Evolutionary conservation across 805 yeast species (phyloP).

Genomic region (Myxozyma udenii): DNA sequence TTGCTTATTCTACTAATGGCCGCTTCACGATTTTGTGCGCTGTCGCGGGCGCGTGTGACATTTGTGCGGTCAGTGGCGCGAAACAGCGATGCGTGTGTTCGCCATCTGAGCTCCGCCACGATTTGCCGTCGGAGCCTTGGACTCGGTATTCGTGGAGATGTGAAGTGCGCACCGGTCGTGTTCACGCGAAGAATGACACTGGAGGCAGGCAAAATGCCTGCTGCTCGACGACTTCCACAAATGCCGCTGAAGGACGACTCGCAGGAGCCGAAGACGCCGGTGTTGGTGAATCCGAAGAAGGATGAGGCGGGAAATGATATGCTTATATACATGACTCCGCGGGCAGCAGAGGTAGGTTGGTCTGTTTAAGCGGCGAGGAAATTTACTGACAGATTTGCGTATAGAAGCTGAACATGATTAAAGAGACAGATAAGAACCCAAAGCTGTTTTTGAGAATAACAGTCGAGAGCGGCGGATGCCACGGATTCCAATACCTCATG

Average conservation of each 20-base stretch:
- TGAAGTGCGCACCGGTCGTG: no score
- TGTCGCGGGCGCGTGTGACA: no score
- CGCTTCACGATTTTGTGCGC: no score
- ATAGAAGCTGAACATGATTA: slow-evolving; percentile 52
- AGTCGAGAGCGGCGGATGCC: slow-evolving; percentile 97
- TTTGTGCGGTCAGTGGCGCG: no score
- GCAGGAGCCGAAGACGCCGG: slow-evolving; percentile 20
- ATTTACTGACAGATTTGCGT: neutral
- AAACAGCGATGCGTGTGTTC: no score
- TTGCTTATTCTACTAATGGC: no score
- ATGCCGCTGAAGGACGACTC: slow-evolving; percentile 3
- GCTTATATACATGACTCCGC: slow-evolving; percentile 39
- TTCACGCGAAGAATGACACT: neutral
- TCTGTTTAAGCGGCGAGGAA: neutral
- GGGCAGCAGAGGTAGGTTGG: slow-evolving; percentile 39
- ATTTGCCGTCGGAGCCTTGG: no score
- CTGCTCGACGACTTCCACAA: slow-evolving; percentile 2
- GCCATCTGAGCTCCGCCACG: no score
- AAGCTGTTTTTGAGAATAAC: slow-evolving; percentile 63
- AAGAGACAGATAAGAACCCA: slow-evolving; percentile 53
- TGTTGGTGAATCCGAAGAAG: slow-evolving; percentile 35
- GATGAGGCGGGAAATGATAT: slow-evolving; percentile 40
- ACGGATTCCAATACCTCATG: slow-evolving; percentile 89
- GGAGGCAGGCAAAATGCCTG: neutral
- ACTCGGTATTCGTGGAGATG: no score